phyloP scores from a whole-genome alignment of 2,329 filamentous ascomycete genomes.

The Lasiodiplodia gonubiensis region DNA sequence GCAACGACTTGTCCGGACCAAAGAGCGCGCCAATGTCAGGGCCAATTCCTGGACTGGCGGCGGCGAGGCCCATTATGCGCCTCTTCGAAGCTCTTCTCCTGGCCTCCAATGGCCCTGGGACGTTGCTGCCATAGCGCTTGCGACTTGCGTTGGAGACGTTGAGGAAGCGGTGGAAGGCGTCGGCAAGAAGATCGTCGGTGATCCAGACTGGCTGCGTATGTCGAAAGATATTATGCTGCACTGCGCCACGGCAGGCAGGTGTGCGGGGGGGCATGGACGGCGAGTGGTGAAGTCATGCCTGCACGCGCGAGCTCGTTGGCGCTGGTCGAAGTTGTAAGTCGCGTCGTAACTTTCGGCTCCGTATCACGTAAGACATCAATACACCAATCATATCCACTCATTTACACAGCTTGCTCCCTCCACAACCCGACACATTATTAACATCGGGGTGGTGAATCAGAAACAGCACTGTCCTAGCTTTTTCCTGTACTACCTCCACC shows the following conservation, averaged over 20 bases:
- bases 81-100: slow-evolving; percentile 61
- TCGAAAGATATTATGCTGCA: slow-evolving; percentile 50
- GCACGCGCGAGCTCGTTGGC: background rate
- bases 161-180: slow-evolving; percentile 58
- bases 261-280: slow-evolving; percentile 55
- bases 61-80: slow-evolving; percentile 58
- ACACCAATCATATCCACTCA: background rate
- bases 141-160: slow-evolving; percentile 44
- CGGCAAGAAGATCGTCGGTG: slow-evolving; percentile 61
- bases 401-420: background rate
- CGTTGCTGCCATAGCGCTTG: slow-evolving; percentile 63
- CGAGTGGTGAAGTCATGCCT: background rate
- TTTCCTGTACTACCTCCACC: background rate
- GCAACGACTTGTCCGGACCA: slow-evolving; percentile 1
- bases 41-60: slow-evolving; percentile 28
- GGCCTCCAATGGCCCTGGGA: slow-evolving; percentile 68
- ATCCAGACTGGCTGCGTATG: slow-evolving; percentile 62
- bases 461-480: background rate
- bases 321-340: background rate
- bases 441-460: background rate
- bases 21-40: slow-evolving; percentile 24
- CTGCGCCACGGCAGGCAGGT: slow-evolving; percentile 58
- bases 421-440: background rate
- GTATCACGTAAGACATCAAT: slow-evolving; percentile 8
- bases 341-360: background rate